Base-by-base conservation (phyloP, 2,329 filamentous ascomycete genomes). In the Apiospora koreana region DNA sequence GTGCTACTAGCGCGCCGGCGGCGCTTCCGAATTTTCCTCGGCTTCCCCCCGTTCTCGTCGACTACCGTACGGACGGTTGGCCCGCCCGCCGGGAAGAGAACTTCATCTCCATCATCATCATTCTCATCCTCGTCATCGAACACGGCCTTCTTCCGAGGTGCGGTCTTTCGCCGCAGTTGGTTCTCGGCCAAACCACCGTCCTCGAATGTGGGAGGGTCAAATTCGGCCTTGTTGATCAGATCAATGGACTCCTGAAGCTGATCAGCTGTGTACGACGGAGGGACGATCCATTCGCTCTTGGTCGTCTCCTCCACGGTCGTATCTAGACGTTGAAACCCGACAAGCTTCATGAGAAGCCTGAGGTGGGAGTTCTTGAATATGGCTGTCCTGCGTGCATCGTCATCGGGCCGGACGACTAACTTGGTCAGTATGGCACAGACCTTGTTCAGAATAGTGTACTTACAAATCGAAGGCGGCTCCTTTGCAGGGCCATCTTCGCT, bases 351-450 rank as follows among this genome's bases (percentile, higher is more conserved):
- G 3, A 99, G 87, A 1, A 98, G 89, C 43, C 95, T 92, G 2
- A 98, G 86, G 76, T 95, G 92, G 12, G 93, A 91, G 80, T 98
- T 97, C 78, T 94, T 97, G 84, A 97, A 97, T 81, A 97, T 91
- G 35, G 94, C 92, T 28, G 86, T 87, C 67, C 91, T 90, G 50
- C 91, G 89, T 66, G 88, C 86, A 64, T 93, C 89, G 54, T 88
- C 89, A 70, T 92, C 89, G 0, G 92, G 86, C 67, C 86, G 87
- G 68, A 94, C 82, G 69, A 82, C 89, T 92, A 75, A 23, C 25
- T 43, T 42, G 46, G 71, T 84, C 75, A 68, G 66, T 23, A 48
- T 35, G 14, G n/a, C 45, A 41, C 18, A 9, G 18, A 2, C 1
- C 18, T 45, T 28, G 23, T 45, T 45, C 67, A 64, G 67, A 65